Conservation (phyloP, 2,329 filamentous ascomycete species). For the Alternaria sp. region DNA sequence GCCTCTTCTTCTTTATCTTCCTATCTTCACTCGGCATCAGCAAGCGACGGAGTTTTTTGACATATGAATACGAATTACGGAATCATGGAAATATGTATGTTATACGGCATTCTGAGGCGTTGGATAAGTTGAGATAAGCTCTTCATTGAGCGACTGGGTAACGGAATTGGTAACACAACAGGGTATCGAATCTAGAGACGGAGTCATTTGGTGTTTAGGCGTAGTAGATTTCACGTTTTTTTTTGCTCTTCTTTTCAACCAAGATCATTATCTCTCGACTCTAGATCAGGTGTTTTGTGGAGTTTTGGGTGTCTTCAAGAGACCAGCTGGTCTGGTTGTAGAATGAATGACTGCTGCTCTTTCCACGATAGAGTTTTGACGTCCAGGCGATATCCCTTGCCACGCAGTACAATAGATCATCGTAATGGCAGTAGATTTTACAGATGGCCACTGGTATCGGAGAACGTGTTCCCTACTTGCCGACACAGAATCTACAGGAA, state of each 20-base stretch:
- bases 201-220: slow-evolving; percentile 11
- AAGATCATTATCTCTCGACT: background rate
- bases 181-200: slow-evolving; percentile 9
- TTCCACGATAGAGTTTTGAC: background rate
- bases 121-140: slow-evolving; percentile 15
- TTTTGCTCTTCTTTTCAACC: background rate
- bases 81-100: background rate
- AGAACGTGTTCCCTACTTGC: slow-evolving; percentile 19
- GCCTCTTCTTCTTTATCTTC: background rate
- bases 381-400: background rate
- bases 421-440: background rate
- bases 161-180: background rate
- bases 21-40: slow-evolving; percentile 15
- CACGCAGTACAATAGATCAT: background rate
- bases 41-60: slow-evolving; percentile 23
- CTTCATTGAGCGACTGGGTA: slow-evolving; percentile 23
- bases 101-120: slow-evolving; percentile 1
- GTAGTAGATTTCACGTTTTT: background rate
- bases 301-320: too few species aligned
- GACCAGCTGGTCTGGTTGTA: background rate
- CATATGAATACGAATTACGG: slow-evolving; percentile 1
- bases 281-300: background rate
- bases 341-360: background rate
- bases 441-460: background rate
- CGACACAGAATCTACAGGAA: slow-evolving; percentile 35